Evolutionary conservation across 306 rosid genomes (phyloP).

Genomic region (Betula pendula): DNA sequence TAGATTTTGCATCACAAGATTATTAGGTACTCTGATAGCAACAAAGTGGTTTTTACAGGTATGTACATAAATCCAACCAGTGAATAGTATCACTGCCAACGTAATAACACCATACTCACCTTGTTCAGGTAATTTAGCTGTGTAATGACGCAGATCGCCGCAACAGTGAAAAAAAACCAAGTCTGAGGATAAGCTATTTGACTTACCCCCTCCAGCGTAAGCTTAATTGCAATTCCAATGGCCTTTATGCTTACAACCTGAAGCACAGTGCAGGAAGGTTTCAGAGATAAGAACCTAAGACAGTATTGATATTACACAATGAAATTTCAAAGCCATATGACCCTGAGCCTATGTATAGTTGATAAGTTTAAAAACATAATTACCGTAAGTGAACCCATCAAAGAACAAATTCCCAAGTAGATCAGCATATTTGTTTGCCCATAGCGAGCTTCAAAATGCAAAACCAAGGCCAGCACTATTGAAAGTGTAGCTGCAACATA

Average conservation of each 20-base stretch:
- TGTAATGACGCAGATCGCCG: slow-evolving; percentile 75
- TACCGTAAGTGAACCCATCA: slow-evolving; percentile 92
- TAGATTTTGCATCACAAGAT: not conserved
- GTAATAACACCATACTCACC: slow-evolving; percentile 51
- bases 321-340: slow-evolving; percentile 9
- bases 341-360: not conserved
- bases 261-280: slow-evolving; percentile 19
- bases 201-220: slow-evolving; percentile 80
- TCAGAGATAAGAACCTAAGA: slow-evolving; percentile 8
- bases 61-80: not conserved
- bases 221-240: slow-evolving; percentile 91
- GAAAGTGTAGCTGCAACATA: slow-evolving; percentile 65
- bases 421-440: slow-evolving; percentile 81
- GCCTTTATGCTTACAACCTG: slow-evolving; percentile 97
- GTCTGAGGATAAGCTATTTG: slow-evolving; percentile 90
- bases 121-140: slow-evolving; percentile 92
- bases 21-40: not conserved
- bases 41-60: not conserved
- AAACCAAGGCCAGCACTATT: slow-evolving; percentile 64
- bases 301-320: not conserved
- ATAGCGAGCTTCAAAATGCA: slow-evolving; percentile 81
- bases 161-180: slow-evolving; percentile 83
- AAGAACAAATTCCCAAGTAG: slow-evolving; percentile 89
- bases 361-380: slow-evolving; percentile 11
- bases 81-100: not conserved